These are phyloP conservation scores for Aspergillus sclerotialis DNA, from an alignment of 2,329 filamentous ascomycete genomes.

Conservation along the genomic window DNA sequence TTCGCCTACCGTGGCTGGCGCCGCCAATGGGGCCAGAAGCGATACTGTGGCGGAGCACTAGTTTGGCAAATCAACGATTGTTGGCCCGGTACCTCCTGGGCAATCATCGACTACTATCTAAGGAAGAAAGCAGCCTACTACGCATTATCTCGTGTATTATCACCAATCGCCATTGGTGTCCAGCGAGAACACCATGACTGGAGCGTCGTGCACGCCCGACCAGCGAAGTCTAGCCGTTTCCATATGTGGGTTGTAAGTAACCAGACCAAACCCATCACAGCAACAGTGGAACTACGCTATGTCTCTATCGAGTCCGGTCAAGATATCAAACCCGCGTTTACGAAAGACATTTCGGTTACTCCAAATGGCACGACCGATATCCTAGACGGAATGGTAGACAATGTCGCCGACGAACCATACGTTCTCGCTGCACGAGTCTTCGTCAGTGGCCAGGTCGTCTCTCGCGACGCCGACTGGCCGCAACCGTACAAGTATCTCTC, in stretches of 20 bases:
- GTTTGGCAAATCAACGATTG: slow-evolving; percentile 45
- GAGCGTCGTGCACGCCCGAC: slow-evolving; percentile 52
- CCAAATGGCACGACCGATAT: slow-evolving; percentile 52
- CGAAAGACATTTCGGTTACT: slow-evolving; percentile 40
- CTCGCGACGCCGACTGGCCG: slow-evolving; percentile 54
- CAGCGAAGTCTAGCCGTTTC: slow-evolving; percentile 46
- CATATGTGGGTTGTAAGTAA: slow-evolving; percentile 53
- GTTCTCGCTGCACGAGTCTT: slow-evolving; percentile 48
- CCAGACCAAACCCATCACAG: slow-evolving; percentile 24
- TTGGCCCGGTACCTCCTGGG: slow-evolving; percentile 58
- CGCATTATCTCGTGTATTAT: slow-evolving; percentile 51
- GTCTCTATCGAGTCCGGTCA: slow-evolving; percentile 49
- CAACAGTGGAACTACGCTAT: slow-evolving; percentile 39
- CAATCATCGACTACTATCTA: slow-evolving; percentile 56
- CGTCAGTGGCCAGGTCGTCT: slow-evolving; percentile 45
- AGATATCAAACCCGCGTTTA: slow-evolving; percentile 43
- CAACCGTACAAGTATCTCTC: slow-evolving; percentile 55
- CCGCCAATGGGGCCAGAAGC: slow-evolving; percentile 40
- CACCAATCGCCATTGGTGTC: slow-evolving; percentile 51
- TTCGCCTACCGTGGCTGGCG: slow-evolving; percentile 53
- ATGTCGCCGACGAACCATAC: slow-evolving; percentile 44
- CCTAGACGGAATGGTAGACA: slow-evolving; percentile 43
- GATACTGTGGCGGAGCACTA: slow-evolving; percentile 40
- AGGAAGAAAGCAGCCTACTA: slow-evolving; percentile 58
- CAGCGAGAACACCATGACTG: slow-evolving; percentile 54